Base-by-base conservation (phyloP, 2,329 filamentous ascomycete genomes). In the Fusarium sp. region DNA sequence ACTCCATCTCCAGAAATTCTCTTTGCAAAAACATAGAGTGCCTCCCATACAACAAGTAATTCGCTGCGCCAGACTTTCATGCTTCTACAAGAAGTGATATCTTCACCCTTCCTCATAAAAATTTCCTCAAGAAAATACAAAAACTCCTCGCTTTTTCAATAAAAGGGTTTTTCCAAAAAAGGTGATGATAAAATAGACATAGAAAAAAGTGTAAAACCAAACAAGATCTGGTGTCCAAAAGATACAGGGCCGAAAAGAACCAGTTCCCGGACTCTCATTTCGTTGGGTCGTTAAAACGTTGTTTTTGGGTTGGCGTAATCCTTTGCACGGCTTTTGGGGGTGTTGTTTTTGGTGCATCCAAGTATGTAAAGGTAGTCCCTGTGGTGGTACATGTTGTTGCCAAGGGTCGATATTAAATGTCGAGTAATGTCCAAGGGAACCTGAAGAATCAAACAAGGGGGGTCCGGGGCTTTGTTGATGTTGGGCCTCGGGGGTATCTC, bases 61-160 rank as follows among this genome's bases (percentile, higher is more conserved):
- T 70, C 60, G 74, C 77, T 78, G 76, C 76, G 76, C 76, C 76
- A 70, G 72, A 75, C 75, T 69, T 51, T 76, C 68, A 78, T 78
- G 76, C 76, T 76, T 78, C 76, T 78, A 78, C 74, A 78, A 56
- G 70, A 60, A 71, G 62, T 24, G 71, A 67, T 68, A 70, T 73
- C 76, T 77, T 78, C 67, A 11, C 67, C 63, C 66, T 72, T 76
- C 60, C 70, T 78, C 76, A 74, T 78, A 42, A 74, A 77, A 74
- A 77, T 55, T 46, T 38, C 67, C 76, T 66, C 12, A 62, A 68
- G 49, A 68, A 68, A 78, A 77, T 73, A 78, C 60, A 69, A 63
- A 62, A 78, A 78, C 76, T 78, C 76, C 76, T 75, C 76, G 76
- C 76, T 78, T 78, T 70, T 78, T 78, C 67, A 46, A 69, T 67